Base-by-base conservation (phyloP, 1,139 yeast genomes). In the Pneumocystis jirovecii region DNA sequence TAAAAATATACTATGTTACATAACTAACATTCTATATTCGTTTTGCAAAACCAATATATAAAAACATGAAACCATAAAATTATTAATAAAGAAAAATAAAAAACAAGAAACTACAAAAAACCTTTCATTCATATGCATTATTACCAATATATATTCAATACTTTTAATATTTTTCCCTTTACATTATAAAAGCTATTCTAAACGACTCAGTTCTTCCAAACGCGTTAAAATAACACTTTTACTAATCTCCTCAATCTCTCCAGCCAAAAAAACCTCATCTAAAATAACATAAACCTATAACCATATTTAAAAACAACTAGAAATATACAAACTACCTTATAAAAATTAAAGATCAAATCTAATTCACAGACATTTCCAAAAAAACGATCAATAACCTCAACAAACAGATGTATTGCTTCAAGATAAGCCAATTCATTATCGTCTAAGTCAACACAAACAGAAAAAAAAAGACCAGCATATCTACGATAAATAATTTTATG, bases 311-410 rank as follows among this genome's bases (percentile, higher is more conserved):
- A 31, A 40, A 12, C 34, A 34, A 37, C 34, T 60, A 25, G 29
- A 31, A 10, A 60, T 29, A 2, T 31, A 37, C 5, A 10, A 10
- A 29, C 17, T 56, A 68, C 70, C 73, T 85, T 86, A 76, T 85
- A 83, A 74, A 88, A 88, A 74, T 87, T 87, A 76, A 87, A 88
- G 31, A 89, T 90, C 67, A 89, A 81, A 74, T 93, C 98, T 71
- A 93, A 80, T 76, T 93, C 98, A 76, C 97, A 91, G n/a, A 93
- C 98, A 72, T 86, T 90, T 64, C 83, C 82, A 72, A 93, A 93
- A 74, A 87, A 89, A 6, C 85, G 80, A 74, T 93, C 98, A 68
- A 93, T 77, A 12, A 90, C 83, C 75, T 93, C 97, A 35, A 93
- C 97, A 70, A 93, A 83, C 66, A 91, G 78, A 73, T 93, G 98